Evolutionary conservation across 208 protist species (phyloP).

Genomic region (Trypanosoma lewisi): DNA sequence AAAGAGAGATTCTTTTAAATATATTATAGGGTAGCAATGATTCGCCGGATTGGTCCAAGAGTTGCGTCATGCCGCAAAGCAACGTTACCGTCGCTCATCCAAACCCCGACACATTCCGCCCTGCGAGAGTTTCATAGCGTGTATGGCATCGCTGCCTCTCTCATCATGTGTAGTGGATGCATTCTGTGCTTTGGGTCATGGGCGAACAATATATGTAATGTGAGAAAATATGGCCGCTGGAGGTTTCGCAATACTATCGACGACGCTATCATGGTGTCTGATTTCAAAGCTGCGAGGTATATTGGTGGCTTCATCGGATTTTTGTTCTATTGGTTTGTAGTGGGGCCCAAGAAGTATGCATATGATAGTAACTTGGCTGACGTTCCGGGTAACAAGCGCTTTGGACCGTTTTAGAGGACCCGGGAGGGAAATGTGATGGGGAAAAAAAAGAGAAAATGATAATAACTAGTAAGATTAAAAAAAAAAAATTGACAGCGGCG

Average conservation of each 20-base stretch:
- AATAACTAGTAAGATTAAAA: conserved; percentile 10
- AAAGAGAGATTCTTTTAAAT: too few relatives aligned
- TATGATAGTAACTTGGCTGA: conserved; percentile 73
- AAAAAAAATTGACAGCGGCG: too few relatives aligned
- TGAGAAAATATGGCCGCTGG: conserved; percentile 81
- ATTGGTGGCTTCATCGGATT: conserved; percentile 68
- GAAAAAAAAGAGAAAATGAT: not conserved
- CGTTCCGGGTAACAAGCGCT: conserved; percentile 74
- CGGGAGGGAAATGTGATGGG: not conserved
- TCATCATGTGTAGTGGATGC: conserved; percentile 61
- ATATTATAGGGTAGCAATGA: conserved; percentile 25
- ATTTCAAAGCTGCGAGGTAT: conserved; percentile 78
- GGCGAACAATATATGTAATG: conserved; percentile 88
- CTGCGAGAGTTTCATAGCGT: conserved; percentile 55
- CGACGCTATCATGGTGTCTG: conserved; percentile 82
- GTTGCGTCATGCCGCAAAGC: conserved; percentile 6
- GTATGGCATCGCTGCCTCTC: conserved; percentile 52
- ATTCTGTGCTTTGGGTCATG: conserved; percentile 80
- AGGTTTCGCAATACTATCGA: conserved; percentile 86
- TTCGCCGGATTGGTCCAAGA: conserved; percentile 36
- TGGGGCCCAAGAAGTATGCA: conserved; percentile 81
- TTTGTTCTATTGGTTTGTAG: conserved; percentile 86
- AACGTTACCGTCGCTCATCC: not conserved
- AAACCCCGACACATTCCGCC: not conserved
- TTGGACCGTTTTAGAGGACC: conserved; percentile 65